Evolutionary conservation across 2,329 filamentous ascomycete species (phyloP).

Genomic region (Lecanosticta acicola): DNA sequence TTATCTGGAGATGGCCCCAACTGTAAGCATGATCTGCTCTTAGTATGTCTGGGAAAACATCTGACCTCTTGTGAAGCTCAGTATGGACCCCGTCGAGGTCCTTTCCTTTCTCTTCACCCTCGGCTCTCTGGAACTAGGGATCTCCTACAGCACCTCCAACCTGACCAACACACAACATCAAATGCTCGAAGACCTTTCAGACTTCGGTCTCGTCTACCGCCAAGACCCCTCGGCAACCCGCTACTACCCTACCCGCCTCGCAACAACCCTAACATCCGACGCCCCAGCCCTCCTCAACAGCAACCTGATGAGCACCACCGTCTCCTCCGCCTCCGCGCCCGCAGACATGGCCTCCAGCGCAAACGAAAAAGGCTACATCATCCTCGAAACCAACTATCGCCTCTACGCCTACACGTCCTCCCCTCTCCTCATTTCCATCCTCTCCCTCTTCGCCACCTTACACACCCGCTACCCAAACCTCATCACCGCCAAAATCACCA

Average conservation of each 20-base stretch:
- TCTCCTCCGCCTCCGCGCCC: conserved; percentile 34
- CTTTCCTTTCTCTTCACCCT: conserved; percentile 94
- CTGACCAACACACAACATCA: conserved; percentile 75
- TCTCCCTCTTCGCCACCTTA: conserved; percentile 82
- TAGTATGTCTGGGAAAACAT: background rate
- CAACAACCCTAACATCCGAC: conserved; percentile 82
- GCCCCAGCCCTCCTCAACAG: conserved; percentile 66
- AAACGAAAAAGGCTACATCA: conserved; percentile 70
- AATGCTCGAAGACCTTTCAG: conserved; percentile 84
- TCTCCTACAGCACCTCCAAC: conserved; percentile 80
- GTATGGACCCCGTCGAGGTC: conserved; percentile 86
- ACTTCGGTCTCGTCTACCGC: conserved; percentile 86
- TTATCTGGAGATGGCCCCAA: conserved; percentile 74
- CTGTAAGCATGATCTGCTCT: conserved; percentile 8
- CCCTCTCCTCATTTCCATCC: conserved; percentile 87
- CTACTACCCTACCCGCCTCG: conserved; percentile 87
- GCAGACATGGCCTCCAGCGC: conserved; percentile 30
- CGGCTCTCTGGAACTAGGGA: conserved; percentile 84
- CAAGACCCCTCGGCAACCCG: conserved; percentile 40
- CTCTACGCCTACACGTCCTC: conserved; percentile 95
- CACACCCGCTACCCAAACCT: conserved; percentile 91
- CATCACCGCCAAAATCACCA: conserved; percentile 84
- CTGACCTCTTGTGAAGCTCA: conserved; percentile 40
- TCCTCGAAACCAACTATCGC: conserved; percentile 96
- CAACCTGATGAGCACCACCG: conserved; percentile 59